phyloP scores from a whole-genome alignment of 1,284 basidiomycete species.

The Cutaneotrichosporon daszewskae region DNA sequence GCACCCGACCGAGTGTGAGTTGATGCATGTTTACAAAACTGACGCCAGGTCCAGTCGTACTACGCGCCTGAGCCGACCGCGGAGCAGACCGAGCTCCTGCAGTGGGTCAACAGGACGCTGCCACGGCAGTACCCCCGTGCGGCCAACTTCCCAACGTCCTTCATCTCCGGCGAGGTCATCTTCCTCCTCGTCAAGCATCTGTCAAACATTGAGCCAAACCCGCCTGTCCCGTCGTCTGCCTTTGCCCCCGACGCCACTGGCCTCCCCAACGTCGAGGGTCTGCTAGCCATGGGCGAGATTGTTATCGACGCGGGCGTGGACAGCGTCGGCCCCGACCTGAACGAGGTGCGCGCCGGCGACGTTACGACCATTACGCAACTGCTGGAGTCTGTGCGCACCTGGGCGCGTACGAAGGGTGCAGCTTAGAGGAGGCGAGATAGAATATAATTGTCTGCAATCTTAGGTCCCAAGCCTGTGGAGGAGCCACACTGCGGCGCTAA shows the following conservation, averaged over 20 bases:
- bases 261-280: constrained; percentile 65
- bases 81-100: constrained; percentile 56
- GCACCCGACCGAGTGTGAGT: constrained; percentile 3
- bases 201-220: constrained; percentile 33
- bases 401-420: constrained; percentile 14
- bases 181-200: constrained; percentile 47
- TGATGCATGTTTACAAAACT: neutral
- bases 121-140: constrained; percentile 62
- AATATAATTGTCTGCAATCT: no score
- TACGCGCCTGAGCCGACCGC: constrained; percentile 19
- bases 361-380: constrained; percentile 70
- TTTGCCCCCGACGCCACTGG: constrained; percentile 37
- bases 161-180: constrained; percentile 48
- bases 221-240: constrained; percentile 35
- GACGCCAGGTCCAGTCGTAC: constrained; percentile 17
- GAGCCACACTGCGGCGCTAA: no score
- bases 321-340: constrained; percentile 81
- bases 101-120: constrained; percentile 80
- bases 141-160: constrained; percentile 50
- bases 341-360: constrained; percentile 75
- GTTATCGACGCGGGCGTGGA: constrained; percentile 80
- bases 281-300: constrained; percentile 83
- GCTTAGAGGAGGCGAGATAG: no score
- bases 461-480: no score
- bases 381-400: constrained; percentile 57